Conservation (phyloP, 1,284 basidiomycete genomes). For the Boletus sp. region DNA sequence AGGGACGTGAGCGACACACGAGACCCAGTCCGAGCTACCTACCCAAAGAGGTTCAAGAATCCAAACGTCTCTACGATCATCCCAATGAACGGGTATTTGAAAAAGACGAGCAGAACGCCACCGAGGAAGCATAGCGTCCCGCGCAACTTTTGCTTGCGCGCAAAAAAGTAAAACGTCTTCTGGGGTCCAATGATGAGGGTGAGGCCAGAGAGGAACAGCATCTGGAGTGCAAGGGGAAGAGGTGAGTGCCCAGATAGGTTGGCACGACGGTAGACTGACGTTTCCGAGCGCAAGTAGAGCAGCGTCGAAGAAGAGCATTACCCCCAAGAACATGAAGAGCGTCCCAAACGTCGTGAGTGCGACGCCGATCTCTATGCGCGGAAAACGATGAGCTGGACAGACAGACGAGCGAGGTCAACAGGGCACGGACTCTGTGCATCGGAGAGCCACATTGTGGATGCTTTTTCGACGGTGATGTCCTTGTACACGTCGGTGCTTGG, state of each 20-base stretch:
- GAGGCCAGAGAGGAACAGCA: slow-evolving; percentile 88
- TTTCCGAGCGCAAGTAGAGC: slow-evolving; percentile 97
- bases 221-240: slow-evolving; percentile 43
- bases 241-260: slow-evolving; percentile 1
- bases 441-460: slow-evolving; percentile 59
- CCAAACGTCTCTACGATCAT: slow-evolving; percentile 94
- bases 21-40: slow-evolving; percentile 29
- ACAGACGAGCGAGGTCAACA: not conserved
- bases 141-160: slow-evolving; percentile 90
- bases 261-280: slow-evolving; percentile 38
- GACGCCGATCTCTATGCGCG: slow-evolving; percentile 81
- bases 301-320: slow-evolving; percentile 96
- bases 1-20: slow-evolving; percentile 12
- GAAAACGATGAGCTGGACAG: not conserved
- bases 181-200: slow-evolving; percentile 93
- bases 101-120: slow-evolving; percentile 83
- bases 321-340: slow-evolving; percentile 93
- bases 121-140: slow-evolving; percentile 92
- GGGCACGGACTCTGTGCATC: slow-evolving; percentile 57
- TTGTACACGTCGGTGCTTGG: too few species aligned
- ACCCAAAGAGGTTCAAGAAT: slow-evolving; percentile 98
- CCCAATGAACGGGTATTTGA: slow-evolving; percentile 91
- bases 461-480: slow-evolving; percentile 12
- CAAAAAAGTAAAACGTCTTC: slow-evolving; percentile 98
- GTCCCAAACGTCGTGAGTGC: slow-evolving; percentile 96